phyloP scores from a whole-genome alignment of 495 filamentous ascomycete genomes.

The Trichoderma orchidacearum region DNA sequence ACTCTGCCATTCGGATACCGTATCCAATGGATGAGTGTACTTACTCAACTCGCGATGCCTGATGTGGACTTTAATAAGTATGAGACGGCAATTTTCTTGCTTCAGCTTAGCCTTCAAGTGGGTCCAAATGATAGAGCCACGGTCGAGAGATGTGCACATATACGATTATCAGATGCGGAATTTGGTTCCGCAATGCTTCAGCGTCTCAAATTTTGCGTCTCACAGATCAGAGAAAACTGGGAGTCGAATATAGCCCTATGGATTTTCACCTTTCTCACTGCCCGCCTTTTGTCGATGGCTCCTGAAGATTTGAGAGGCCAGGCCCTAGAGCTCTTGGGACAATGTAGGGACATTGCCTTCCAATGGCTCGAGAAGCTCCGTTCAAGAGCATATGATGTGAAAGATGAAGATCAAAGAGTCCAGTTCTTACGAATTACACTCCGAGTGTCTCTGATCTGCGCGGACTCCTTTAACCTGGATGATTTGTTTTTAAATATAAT shows the following conservation, averaged over 20 bases:
- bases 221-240: slow-evolving; percentile 35
- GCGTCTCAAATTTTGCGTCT: background rate
- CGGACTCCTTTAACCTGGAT: slow-evolving; percentile 20
- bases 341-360: background rate
- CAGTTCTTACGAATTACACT: background rate
- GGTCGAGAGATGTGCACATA: background rate
- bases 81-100: slow-evolving; percentile 23
- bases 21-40: slow-evolving; percentile 34
- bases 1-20: slow-evolving; percentile 22
- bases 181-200: background rate
- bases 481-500: slow-evolving; percentile 10
- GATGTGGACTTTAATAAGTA: slow-evolving; percentile 22
- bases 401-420: background rate
- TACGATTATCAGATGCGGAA: background rate
- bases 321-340: background rate
- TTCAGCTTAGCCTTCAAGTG: slow-evolving; percentile 25
- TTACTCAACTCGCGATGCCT: slow-evolving; percentile 20
- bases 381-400: background rate
- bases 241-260: slow-evolving; percentile 11
- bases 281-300: background rate
- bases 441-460: background rate
- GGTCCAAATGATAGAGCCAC: slow-evolving; percentile 9
- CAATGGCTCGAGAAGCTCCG: background rate
- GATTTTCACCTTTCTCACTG: background rate
- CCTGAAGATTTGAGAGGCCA: background rate